Base-by-base conservation (phyloP, 345 rosid genomes). In the Eucalyptus guilfoylei region DNA sequence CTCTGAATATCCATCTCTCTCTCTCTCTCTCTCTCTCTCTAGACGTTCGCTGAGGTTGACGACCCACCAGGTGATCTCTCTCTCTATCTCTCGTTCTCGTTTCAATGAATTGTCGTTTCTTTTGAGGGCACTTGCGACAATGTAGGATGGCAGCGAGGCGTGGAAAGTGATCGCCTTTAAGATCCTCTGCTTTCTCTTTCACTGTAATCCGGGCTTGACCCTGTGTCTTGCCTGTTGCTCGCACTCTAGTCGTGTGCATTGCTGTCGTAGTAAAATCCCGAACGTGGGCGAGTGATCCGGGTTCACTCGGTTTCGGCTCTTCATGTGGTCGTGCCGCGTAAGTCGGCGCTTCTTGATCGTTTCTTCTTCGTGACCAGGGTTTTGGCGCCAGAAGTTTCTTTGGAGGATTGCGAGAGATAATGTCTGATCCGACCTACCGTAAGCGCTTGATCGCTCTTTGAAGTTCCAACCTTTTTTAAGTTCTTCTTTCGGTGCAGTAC, bases 371-470 rank as follows among this genome's bases (percentile, higher is more conserved):
- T 85, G 90, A 89, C 85, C 87, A 87, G 86, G 87, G 81, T 26
- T 52, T 86, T 76, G 21, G 50, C 58, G 34, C 91, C 58, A 69
- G 55, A 86, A 30, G 60, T 58, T 86, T 62, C 30, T 87, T 83
- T 87, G 54, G 83, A 72, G 72, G 42, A 85, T 28, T 40, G 44
- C 49, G 45, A 88, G 89, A 72, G n/a, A 94, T 86, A 89, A 95
- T 96, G 98, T 95, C 94, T 49, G 95, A 92, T 42, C 89, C 95
- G 34, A 91, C 94, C 26, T 94, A 88, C 76, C 92, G 97, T 95
- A 91, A 93, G 98, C 91, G 67, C 32, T 89, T 11, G 87, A 58
- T 45, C 9, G 24, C 1, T 76, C 47, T 76, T 76, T 76, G 83
- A 76, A 40, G 83, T 76, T 5, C 83, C 5, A 37, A 37, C 47